These are phyloP conservation scores for Cruciata laevipes DNA, from an alignment of 257 asterid species.

Conservation along the genomic window DNA sequence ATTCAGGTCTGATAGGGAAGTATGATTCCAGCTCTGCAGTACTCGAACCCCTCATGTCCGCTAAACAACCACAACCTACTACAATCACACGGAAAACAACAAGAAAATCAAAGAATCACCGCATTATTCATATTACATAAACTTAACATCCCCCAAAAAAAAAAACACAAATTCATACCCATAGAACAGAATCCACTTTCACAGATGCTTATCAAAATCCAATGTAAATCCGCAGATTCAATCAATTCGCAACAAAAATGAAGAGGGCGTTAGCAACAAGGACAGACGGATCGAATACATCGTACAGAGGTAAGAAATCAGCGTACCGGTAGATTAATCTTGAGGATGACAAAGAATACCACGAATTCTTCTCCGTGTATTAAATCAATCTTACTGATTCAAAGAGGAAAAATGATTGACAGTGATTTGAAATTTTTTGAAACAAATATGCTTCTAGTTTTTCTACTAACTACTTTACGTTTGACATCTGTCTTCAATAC, in stretches of 20 bases:
- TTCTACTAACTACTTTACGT: not conserved
- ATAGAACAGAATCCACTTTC: not conserved
- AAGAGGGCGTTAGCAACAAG: not conserved
- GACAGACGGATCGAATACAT: not conserved
- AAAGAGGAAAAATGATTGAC: not conserved
- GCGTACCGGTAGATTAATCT: not conserved
- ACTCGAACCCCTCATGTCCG: constrained; percentile 30
- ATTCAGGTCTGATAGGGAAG: constrained; percentile 79
- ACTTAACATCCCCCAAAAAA: constrained; percentile 1
- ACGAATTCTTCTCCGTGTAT: not conserved
- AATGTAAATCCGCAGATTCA: not conserved
- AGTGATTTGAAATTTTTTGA: not conserved
- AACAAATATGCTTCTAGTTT: not conserved
- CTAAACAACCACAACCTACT: constrained; percentile 8
- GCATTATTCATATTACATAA: not conserved
- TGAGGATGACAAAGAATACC: not conserved
- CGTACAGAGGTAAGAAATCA: not conserved
- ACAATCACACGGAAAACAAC: not conserved
- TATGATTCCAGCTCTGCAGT: constrained; percentile 70
- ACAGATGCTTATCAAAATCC: not conserved
- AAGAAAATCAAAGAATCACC: not conserved
- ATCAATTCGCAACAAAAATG: not conserved
- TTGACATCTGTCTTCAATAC: not conserved
- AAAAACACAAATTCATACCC: not conserved
- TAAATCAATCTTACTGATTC: not conserved